A percentile compares a stretch with the other conserved stretches of the same genome.
Evolutionary conservation across 306 rosid species (phyloP).

Genomic region (Castanea crenata): DNA sequence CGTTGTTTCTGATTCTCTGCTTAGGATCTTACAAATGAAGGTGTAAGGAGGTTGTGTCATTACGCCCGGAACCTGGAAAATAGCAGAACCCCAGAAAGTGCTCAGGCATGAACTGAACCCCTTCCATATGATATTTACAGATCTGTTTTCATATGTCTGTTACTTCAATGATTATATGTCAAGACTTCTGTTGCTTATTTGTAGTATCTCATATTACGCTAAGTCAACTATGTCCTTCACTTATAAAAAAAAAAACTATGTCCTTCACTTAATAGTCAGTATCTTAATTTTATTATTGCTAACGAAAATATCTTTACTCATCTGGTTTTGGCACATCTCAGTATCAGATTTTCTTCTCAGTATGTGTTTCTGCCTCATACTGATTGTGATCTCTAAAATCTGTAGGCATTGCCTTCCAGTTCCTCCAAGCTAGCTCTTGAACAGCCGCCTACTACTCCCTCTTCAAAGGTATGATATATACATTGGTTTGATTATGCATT

Average conservation of each 20-base stretch:
- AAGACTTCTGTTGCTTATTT: background rate
- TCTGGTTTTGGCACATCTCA: constrained; percentile 13
- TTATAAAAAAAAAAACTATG: background rate
- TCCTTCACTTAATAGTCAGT: background rate
- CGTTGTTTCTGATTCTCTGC: constrained; percentile 23
- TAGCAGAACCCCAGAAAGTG: constrained; percentile 37
- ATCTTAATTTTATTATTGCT: background rate
- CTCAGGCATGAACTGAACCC: constrained; percentile 52
- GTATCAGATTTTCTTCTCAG: constrained; percentile 5
- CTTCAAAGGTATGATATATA: constrained; percentile 38
- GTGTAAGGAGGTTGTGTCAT: constrained; percentile 55
- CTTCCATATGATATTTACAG: background rate
- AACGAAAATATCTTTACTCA: background rate
- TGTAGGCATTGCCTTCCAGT: constrained; percentile 54
- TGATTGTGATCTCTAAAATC: constrained; percentile 9
- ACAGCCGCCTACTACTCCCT: constrained; percentile 55
- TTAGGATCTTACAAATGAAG: constrained; percentile 54
- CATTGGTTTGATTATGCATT: constrained; percentile 15
- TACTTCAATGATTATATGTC: background rate
- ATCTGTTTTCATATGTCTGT: too few relatives aligned
- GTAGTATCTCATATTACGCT: background rate
- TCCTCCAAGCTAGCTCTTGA: constrained; percentile 49
- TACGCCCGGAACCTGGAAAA: constrained; percentile 45
- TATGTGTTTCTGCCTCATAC: background rate
- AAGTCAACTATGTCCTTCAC: background rate